Conservation (phyloP, 345 rosid species). For the Toxicodendron radicans region DNA sequence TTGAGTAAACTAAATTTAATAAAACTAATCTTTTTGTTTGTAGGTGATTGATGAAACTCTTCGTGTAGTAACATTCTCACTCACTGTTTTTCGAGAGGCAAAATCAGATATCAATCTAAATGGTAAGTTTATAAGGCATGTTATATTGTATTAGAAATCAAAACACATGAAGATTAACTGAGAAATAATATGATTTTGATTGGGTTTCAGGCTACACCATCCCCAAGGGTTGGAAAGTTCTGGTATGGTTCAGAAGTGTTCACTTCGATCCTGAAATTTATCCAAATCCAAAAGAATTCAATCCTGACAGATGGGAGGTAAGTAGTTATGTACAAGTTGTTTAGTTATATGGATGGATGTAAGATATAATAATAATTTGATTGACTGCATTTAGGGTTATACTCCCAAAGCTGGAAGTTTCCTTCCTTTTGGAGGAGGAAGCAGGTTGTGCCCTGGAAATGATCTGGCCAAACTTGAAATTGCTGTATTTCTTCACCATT, state of each 20-base stretch:
- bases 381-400: constrained; percentile 35
- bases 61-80: constrained; percentile 70
- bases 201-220: constrained; percentile 60
- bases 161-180: too few relatives aligned
- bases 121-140: constrained; percentile 38
- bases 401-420: constrained; percentile 64
- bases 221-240: constrained; percentile 85
- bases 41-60: constrained; percentile 91
- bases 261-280: constrained; percentile 67
- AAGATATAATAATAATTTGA: background rate
- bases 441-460: constrained; percentile 82
- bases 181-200: background rate
- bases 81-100: constrained; percentile 76
- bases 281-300: constrained; percentile 60
- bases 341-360: background rate
- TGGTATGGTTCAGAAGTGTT: constrained; percentile 77
- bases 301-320: constrained; percentile 94
- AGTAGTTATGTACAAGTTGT: constrained; percentile 8
- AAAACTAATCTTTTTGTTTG: background rate
- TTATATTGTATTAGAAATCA: too few relatives aligned
- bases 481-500: constrained; percentile 73
- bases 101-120: constrained; percentile 51
- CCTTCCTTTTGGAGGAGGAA: constrained; percentile 88
- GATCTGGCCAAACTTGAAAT: constrained; percentile 89
- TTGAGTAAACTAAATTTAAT: too few relatives aligned